A percentile compares a stretch with the other conserved stretches of the same genome.
phyloP scores from a whole-genome alignment of 805 yeast species.

The Yarrowia keelungensis region DNA sequence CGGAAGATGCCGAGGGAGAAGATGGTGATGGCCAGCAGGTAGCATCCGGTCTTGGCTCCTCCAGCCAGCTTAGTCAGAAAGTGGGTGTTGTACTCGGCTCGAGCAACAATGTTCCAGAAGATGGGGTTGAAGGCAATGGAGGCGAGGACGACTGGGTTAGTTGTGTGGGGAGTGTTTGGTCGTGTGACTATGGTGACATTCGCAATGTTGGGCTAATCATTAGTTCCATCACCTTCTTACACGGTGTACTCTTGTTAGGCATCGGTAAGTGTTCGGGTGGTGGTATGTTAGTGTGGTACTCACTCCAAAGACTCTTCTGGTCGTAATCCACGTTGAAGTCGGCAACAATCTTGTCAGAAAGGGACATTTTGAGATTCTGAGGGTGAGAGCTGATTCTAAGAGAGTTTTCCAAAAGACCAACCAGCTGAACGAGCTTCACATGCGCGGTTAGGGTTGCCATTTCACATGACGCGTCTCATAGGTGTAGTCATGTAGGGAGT shows the following conservation, averaged over 20 bases:
- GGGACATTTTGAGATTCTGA: slow-evolving; percentile 4
- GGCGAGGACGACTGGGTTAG: slow-evolving; percentile 57
- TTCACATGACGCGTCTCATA: slow-evolving; percentile 11
- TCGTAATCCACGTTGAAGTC: slow-evolving; percentile 35
- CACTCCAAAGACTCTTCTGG: slow-evolving; percentile 34
- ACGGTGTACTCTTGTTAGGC: neutral
- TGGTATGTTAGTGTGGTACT: neutral
- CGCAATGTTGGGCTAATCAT: neutral
- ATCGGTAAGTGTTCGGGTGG: neutral
- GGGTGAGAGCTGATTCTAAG: slow-evolving; percentile 3
- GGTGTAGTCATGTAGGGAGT: neutral
- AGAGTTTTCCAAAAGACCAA: slow-evolving; percentile 2
- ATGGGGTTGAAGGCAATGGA: slow-evolving; percentile 90
- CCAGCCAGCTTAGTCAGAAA: slow-evolving; percentile 76
- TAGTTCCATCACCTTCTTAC: slow-evolving; percentile 11
- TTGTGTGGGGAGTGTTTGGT: neutral
- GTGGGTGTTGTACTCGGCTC: slow-evolving; percentile 79
- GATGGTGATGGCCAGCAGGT: slow-evolving; percentile 79
- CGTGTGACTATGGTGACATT: too few relatives aligned
- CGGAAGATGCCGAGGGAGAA: slow-evolving; percentile 85
- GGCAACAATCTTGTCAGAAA: slow-evolving; percentile 25
- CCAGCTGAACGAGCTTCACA: slow-evolving; percentile 9
- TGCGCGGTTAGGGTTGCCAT: slow-evolving; percentile 36
- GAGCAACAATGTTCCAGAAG: slow-evolving; percentile 93
- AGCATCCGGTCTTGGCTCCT: slow-evolving; percentile 76